Percentiles rank a stretch among this genome's conserved stretches.
phyloP scores from a whole-genome alignment of 1,284 basidiomycete species.

The Tremellales sp. region DNA sequence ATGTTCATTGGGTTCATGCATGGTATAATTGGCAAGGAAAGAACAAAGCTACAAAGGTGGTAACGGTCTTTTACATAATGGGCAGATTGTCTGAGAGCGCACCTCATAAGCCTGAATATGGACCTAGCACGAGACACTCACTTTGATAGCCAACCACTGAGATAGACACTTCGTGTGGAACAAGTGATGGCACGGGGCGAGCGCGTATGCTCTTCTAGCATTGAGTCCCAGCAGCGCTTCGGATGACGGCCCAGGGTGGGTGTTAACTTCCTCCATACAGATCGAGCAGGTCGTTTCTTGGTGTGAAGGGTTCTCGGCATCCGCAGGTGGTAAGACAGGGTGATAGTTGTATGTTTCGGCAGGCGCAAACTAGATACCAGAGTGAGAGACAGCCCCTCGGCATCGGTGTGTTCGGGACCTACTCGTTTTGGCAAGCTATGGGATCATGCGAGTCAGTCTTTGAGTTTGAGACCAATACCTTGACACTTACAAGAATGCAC shows the following conservation, averaged over 20 bases:
- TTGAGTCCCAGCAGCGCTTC: conserved; percentile 28
- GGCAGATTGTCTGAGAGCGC: conserved; percentile 67
- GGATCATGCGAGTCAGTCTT: not conserved
- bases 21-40: too few relatives aligned
- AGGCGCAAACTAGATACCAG: conserved; percentile 60
- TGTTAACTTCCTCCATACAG: conserved; percentile 79
- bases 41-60: conserved; percentile 69
- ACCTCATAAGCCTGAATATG: not conserved
- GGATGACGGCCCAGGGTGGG: conserved; percentile 51
- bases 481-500: conserved; percentile 65
- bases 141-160: conserved; percentile 86
- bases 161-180: conserved; percentile 82
- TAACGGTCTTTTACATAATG: conserved; percentile 74
- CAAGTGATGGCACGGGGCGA: conserved; percentile 83
- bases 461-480: not conserved
- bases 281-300: conserved; percentile 80
- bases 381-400: conserved; percentile 1
- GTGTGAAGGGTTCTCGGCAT: conserved; percentile 62
- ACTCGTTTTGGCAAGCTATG: conserved; percentile 35
- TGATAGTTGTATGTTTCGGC: conserved; percentile 75
- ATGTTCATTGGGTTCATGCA: too few relatives aligned
- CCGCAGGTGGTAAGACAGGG: conserved; percentile 64
- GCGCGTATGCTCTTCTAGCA: conserved; percentile 66
- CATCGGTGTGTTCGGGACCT: conserved; percentile 7
- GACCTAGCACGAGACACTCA: conserved; percentile 36